These are phyloP conservation scores for Trichosporon inkin DNA, from an alignment of 1,284 basidiomycete species.

Conservation along the genomic window DNA sequence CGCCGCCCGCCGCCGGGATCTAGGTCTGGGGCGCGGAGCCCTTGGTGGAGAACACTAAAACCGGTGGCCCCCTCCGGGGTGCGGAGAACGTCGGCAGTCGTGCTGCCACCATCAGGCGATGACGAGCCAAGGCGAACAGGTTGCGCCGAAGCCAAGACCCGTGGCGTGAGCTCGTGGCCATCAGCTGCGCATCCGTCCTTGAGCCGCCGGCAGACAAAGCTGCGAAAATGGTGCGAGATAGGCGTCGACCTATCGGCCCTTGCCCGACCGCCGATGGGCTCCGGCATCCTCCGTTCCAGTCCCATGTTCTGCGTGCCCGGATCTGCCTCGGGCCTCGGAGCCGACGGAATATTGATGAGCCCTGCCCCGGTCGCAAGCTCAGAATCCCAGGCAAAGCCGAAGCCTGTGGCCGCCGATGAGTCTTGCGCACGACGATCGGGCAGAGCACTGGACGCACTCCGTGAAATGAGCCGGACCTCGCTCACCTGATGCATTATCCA, in stretches of 20 bases:
- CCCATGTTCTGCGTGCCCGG: background rate
- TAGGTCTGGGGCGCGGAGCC: background rate
- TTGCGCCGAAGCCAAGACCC: background rate
- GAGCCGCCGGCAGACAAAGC: background rate
- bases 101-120: too few species aligned
- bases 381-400: background rate
- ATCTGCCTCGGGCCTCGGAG: background rate
- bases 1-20: too few species aligned
- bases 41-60: background rate
- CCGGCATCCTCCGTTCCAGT: background rate
- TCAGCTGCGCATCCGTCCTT: background rate
- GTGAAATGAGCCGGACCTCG: too few species aligned
- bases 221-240: constrained; percentile 1
- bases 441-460: too few species aligned
- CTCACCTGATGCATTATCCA: too few species aligned
- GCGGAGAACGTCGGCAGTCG: background rate
- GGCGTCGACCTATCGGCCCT: background rate
- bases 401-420: background rate
- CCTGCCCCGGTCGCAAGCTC: background rate
- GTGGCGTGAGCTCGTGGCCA: background rate
- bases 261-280: background rate
- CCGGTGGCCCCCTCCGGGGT: background rate
- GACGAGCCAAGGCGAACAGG: background rate
- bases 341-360: background rate
- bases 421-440: too few species aligned